Percentiles rank a stretch among this genome's conserved stretches.
These are phyloP conservation scores for Chimonanthus praecox DNA, from an alignment of 164 flowering plant species.

Conservation along the genomic window DNA sequence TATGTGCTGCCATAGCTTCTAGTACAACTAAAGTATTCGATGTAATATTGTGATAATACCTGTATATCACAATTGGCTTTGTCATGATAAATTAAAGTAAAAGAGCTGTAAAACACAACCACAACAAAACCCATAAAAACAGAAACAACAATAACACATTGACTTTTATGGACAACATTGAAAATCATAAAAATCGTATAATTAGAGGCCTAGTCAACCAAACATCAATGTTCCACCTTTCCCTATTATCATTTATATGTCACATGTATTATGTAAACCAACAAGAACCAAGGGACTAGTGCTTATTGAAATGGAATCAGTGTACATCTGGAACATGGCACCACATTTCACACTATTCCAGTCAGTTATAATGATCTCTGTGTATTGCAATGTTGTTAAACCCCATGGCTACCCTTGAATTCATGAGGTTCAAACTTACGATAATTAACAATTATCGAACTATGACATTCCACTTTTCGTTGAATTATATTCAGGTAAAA, in stretches of 20 bases:
- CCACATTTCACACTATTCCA: background rate
- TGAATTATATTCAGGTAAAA: background rate
- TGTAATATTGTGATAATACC: slow-evolving; percentile 98
- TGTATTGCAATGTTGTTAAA: background rate
- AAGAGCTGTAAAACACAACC: background rate
- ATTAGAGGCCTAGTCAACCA: background rate
- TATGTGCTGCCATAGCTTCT: slow-evolving; percentile 82
- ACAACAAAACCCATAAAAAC: background rate
- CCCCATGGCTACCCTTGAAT: background rate
- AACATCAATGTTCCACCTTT: background rate
- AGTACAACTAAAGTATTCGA: slow-evolving; percentile 84
- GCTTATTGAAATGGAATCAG: too few relatives aligned
- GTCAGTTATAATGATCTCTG: background rate
- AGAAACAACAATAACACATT: background rate
- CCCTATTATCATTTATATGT: background rate
- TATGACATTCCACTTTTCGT: background rate
- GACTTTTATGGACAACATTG: too few relatives aligned
- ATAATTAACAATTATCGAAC: background rate
- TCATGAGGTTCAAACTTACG: background rate
- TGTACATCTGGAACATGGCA: background rate
- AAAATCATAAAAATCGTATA: too few relatives aligned
- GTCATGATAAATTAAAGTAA: background rate
- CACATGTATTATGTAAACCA: too few relatives aligned
- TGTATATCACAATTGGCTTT: slow-evolving; percentile 12
- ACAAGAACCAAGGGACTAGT: background rate